Base-by-base conservation (phyloP, 139 green algal species). In the Chlamydomonas schloesseri region DNA sequence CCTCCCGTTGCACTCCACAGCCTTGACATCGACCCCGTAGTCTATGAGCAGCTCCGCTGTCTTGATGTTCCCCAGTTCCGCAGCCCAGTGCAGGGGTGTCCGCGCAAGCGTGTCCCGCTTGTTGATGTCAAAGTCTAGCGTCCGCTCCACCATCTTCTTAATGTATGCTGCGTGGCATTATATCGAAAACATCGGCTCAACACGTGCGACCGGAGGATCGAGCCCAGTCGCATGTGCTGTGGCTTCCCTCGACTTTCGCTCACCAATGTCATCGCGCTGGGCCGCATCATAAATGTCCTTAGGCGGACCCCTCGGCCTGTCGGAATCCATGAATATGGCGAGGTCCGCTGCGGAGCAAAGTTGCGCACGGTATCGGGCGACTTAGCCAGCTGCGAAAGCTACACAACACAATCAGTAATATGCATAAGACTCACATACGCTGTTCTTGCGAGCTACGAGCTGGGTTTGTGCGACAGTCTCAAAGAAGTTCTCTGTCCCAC, bases 1-100 rank as follows among this genome's bases (percentile, higher is more conserved):
- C 80, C 80, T 69, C 17, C 80, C 80, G 33, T 86, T 86, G 34
- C 80, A 86, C 20, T 86, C 80, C 2, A 86, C 80, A 1, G 80
- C 80, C 34, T 78, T 86, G 23, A 86, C 46, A 33, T 86, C 80
- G 53, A 77, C n/a, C 11, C 68, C 68, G 29, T 70, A 86, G 68
- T 86, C 80, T 31, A 86, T 77, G 2, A 86, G 68, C 17, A 86
- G 80, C 36, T 86, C 80, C 0, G 80, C 80, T 20, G 50, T 31
- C 26, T 77, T 9, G 1, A 78, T 37, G 14, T 76, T 33, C 13
- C 80, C 80, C 0, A 86, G 67, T 53, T 86, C 80, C 1, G 80
- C 80, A 53, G 80, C 80, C 80, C 80, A 86, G 28, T 86, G 80
- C n/a, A 86, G 31, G 13, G 65, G 67, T 3, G 80, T 86, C 6